phyloP scores from a whole-genome alignment of 2,329 filamentous ascomycete genomes.

The Ustilaginoidea virens region DNA sequence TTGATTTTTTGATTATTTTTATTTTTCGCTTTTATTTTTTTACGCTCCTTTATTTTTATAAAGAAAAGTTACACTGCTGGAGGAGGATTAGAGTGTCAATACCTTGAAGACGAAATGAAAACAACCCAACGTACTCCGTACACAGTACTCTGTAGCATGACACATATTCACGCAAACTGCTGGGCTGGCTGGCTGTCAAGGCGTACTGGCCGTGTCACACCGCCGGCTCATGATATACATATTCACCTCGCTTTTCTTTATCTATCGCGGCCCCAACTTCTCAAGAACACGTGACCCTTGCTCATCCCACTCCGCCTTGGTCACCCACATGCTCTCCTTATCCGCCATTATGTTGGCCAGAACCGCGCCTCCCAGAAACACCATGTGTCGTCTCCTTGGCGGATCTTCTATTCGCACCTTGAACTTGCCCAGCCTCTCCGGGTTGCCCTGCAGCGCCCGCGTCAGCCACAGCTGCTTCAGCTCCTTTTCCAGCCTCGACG shows the following conservation, averaged over 20 bases:
- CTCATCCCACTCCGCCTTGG: conserved; percentile 93
- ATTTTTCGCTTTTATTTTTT: no score
- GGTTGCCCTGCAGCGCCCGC: conserved; percentile 75
- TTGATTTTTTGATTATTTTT: no score
- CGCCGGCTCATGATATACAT: not conserved
- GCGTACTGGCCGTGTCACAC: not conserved
- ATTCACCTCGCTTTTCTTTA: conserved; percentile 22
- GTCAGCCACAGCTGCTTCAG: conserved; percentile 98
- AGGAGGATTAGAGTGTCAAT: no score
- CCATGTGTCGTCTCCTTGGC: conserved; percentile 91
- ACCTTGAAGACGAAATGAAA: no score
- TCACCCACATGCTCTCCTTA: conserved; percentile 98
- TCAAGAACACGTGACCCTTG: conserved; percentile 72
- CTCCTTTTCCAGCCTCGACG: conserved; percentile 92
- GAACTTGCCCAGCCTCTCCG: conserved; percentile 93
- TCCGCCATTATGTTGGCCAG: conserved; percentile 98
- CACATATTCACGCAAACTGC: no score
- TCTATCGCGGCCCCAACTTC: conserved; percentile 86
- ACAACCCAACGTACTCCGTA: no score
- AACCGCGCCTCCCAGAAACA: conserved; percentile 95
- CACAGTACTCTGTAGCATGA: no score
- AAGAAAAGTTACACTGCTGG: no score
- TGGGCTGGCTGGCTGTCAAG: no score
- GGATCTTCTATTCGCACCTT: conserved; percentile 99
- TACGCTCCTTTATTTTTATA: no score